Evolutionary conservation across 352 stramenopile species (phyloP), one percentile per base, ranked within the genome.

Genomic region (Chrysophaeum taylorii): DNA sequence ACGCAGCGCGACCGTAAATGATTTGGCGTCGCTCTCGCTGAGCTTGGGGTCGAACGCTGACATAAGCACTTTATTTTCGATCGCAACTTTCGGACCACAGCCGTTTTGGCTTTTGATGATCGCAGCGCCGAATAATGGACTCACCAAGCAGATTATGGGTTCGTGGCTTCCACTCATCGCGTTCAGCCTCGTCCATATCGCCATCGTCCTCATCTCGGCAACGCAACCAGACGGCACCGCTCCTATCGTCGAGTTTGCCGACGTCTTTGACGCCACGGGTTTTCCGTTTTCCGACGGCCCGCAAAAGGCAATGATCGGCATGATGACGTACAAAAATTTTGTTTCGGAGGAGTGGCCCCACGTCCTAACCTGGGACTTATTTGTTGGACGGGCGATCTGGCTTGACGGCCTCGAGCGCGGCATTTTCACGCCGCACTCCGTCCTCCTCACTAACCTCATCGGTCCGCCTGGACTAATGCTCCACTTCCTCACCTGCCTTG

Each of bases 331-430:
- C 75, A 77, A 79, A 0, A 88, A 88, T 62, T 88, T 88, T 75
- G 79, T 88, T 0, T 73, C 64, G 9, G 82, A 88, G 68, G 82
- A 88, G 74, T 88, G 82, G 82, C 74, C 68, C 39, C 82, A 88
- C 62, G 82, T 88, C 0, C 63, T 88, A 35, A 88, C 79, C 25
- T 88, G 82, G 82, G 82, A 88, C 78, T 71, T 88, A 15, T 86
- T 86, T 68, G 82, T 88, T 1, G 82, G 82, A 31, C 68, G 82
- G 23, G 84, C 69, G 69, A 81, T 88, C 41, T 88, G 82, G 82
- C 70, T 88, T 31, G 82, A 88, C 78, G 82, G 82, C 31, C 72
- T 85, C 25, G 72, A 69, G 67, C 72, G 82, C 33, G 80, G 79
- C 27, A 74, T 88, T n/a, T 85, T 85, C 67, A 86, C 82, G 27